phyloP scores from a whole-genome alignment of 306 rosid species.

The Alnus rubra region DNA sequence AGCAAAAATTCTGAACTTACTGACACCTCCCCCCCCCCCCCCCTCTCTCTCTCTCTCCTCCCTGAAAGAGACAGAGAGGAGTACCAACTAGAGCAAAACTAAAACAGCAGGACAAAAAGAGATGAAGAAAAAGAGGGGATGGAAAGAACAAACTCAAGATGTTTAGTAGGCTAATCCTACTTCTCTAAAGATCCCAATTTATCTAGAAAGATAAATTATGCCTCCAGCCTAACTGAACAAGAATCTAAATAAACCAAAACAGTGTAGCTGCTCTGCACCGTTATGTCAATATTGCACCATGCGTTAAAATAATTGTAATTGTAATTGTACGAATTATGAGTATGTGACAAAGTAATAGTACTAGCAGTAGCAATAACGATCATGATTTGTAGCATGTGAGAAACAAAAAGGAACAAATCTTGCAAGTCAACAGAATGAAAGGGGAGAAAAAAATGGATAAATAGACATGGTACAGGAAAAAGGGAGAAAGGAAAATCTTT shows the following conservation, averaged over 20 bases:
- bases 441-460: not conserved
- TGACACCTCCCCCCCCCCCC: no score
- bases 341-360: not conserved
- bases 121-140: not conserved
- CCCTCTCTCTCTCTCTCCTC: no score
- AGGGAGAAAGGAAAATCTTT: not conserved
- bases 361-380: no score
- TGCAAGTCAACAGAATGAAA: not conserved
- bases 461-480: not conserved
- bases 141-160: not conserved
- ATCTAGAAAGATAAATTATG: not conserved
- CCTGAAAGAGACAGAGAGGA: no score
- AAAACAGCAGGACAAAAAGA: not conserved
- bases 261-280: not conserved
- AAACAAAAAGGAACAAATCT: not conserved
- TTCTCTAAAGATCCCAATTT: not conserved
- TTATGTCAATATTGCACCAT: not conserved
- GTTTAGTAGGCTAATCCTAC: not conserved
- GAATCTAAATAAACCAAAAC: not conserved
- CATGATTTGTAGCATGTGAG: not conserved
- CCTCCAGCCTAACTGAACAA: not conserved
- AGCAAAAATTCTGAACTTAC: conserved; percentile 2
- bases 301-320: not conserved
- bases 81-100: not conserved
- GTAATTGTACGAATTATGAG: not conserved